Conservation (phyloP, 2,329 filamentous ascomycete genomes). For the Colletotrichum somersetense region DNA sequence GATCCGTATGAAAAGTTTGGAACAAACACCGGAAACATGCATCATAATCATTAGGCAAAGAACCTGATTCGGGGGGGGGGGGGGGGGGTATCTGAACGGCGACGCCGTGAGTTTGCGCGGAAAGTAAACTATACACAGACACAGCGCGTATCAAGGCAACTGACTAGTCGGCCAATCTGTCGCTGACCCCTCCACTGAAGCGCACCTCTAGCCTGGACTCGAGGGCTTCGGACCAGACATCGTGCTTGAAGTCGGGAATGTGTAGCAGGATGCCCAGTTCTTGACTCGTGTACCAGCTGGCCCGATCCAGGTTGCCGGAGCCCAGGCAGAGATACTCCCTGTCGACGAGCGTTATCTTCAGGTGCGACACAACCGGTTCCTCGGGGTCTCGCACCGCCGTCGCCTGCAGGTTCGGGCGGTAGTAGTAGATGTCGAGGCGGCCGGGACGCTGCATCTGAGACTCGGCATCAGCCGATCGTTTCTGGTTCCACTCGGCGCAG, state of each 20-base stretch:
- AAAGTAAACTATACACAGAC: not conserved
- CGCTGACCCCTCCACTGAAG: constrained; percentile 26
- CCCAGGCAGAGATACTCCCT: constrained; percentile 76
- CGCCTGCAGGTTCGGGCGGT: constrained; percentile 55
- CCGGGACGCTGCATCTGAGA: constrained; percentile 59
- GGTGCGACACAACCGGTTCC: constrained; percentile 79
- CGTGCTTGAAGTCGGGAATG: constrained; percentile 53
- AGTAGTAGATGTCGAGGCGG: constrained; percentile 70
- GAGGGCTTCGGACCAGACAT: constrained; percentile 56
- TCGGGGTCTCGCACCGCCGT: constrained; percentile 48
- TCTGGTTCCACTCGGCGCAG: constrained; percentile 32
- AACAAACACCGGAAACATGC: not conserved
- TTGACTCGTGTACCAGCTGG: constrained; percentile 89
- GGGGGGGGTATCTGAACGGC: constrained; percentile 20
- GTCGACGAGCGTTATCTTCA: constrained; percentile 84
- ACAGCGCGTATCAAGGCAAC: not conserved
- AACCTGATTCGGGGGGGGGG: not conserved
- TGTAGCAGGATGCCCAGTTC: constrained; percentile 78
- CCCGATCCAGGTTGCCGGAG: constrained; percentile 86
- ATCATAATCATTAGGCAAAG: not conserved
- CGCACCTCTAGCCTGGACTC: constrained; percentile 52
- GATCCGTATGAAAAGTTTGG: not conserved
- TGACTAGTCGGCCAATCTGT: constrained; percentile 31
- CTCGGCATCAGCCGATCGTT: constrained; percentile 54
- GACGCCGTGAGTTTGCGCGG: not conserved